phyloP scores from a whole-genome alignment of 2,329 filamentous ascomycete genomes.

The Coniella lustricola region DNA sequence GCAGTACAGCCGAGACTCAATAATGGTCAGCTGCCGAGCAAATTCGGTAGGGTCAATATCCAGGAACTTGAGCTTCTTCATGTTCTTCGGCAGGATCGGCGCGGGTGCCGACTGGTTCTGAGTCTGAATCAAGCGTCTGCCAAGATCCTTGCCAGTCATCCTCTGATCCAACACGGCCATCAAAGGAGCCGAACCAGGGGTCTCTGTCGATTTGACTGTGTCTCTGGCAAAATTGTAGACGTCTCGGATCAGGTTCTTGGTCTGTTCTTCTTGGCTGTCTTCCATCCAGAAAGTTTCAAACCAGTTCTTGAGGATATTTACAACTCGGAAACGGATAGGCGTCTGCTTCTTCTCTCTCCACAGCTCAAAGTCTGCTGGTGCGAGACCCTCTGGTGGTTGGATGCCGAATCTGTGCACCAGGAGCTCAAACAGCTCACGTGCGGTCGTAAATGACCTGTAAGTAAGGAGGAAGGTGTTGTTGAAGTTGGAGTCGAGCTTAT shows the following conservation, averaged over 20 bases:
- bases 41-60: constrained; percentile 96
- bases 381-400: constrained; percentile 79
- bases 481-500: constrained; percentile 90
- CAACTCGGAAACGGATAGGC: constrained; percentile 87
- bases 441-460: constrained; percentile 89
- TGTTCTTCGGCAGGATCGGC: constrained; percentile 94
- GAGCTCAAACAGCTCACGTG: constrained; percentile 85
- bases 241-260: constrained; percentile 75
- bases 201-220: constrained; percentile 87
- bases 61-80: constrained; percentile 98
- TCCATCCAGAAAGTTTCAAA: constrained; percentile 99
- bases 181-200: constrained; percentile 76
- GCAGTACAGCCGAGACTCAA: constrained; percentile 88
- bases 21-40: constrained; percentile 93
- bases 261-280: constrained; percentile 68
- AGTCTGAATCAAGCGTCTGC: constrained; percentile 81
- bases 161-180: constrained; percentile 86
- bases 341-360: constrained; percentile 97
- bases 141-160: constrained; percentile 78
- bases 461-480: constrained; percentile 98
- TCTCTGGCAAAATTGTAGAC: constrained; percentile 89
- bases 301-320: constrained; percentile 98
- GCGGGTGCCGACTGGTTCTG: constrained; percentile 74
- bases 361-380: constrained; percentile 66
- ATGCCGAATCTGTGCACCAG: constrained; percentile 87